Evolutionary conservation across 306 rosid genomes (phyloP), one percentile per base, ranked within the genome.

Genomic region (Begonia peltatifolia): DNA sequence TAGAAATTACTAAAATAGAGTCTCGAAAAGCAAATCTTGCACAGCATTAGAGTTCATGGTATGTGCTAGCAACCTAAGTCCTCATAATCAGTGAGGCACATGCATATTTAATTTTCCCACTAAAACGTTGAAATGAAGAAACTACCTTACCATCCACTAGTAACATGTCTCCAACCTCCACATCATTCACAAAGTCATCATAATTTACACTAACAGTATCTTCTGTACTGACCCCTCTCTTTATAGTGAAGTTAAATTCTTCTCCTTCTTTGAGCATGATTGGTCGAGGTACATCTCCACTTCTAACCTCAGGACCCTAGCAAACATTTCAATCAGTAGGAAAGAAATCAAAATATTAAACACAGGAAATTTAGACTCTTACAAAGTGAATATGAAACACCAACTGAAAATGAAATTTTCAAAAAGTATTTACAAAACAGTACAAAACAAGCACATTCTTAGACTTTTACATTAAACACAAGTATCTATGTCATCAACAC

Each of bases 231-330:
- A 85, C 82, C 71, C 97, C 95, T 60, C 97, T 90, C 68, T 55
- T 80, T 47, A 79, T 85, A 56, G 95, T 90, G 77, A 90, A 90
- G 78, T 71, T 83, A 65, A 85, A 83, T 30, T 80, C 75, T 46
- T 85, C 87, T 9, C 92, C 95, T 64, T 85, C 86, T 58, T 69
- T 53, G 2, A 90, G 95, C 47, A 70, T 35, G 66, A 90, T 69
- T 35, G 95, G 87, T 58, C 65, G 60, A 42, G 92, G 76, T 16
- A 90, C 79, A 78, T 90, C 97, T 54, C 95, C 95, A 57, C 97
- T 78, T 67, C 97, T 77, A 64, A 90, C 97, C 74, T 90, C 97
- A 57, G 97, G 97, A 65, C 97, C 97, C 97, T 90, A 30, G 38
- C 8, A 30, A 30, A 5, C 38, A 30, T 5, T 20, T 20, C 4